A percentile compares a stretch with the other conserved stretches of the same genome.
phyloP scores from a whole-genome alignment of 2,329 filamentous ascomycete species.

The Chalaropsis thielavioides region DNA sequence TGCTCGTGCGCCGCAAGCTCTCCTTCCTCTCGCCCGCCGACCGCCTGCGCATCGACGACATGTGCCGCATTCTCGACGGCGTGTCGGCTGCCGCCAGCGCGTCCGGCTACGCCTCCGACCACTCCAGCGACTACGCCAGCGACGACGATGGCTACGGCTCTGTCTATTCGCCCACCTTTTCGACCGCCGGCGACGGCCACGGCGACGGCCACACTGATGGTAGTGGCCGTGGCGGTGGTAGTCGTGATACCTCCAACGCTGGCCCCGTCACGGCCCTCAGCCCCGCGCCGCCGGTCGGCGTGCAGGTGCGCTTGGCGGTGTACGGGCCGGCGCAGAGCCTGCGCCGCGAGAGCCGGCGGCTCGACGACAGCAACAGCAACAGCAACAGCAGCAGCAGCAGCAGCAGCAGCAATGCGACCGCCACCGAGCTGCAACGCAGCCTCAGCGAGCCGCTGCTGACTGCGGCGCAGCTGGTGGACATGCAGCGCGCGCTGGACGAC shows the following conservation, averaged over 20 bases:
- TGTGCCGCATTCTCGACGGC: conserved; percentile 9
- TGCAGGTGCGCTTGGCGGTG: neutral
- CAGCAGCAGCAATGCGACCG: no score
- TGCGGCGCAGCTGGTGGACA: neutral
- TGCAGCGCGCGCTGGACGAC: conserved; percentile 3
- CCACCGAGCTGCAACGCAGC: neutral
- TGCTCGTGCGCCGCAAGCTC: conserved; percentile 4
- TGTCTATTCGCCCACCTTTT: neutral
- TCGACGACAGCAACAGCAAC: neutral
- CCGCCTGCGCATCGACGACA: conserved; percentile 9
- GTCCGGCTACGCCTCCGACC: neutral
- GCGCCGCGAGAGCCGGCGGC: neutral
- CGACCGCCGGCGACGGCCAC: neutral
- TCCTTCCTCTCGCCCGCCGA: conserved; percentile 7
- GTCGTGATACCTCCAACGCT: neutral
- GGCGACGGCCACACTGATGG: no score
- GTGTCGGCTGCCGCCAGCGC: neutral
- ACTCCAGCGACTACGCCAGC: neutral
- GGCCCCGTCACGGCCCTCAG: neutral
- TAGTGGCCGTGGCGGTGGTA: neutral
- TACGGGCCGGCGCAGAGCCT: neutral
- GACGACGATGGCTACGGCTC: neutral
- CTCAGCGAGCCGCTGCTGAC: neutral
- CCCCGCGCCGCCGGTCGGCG: neutral
- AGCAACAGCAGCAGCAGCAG: no score